A percentile compares a stretch with the other conserved stretches of the same genome.
phyloP scores from a whole-genome alignment of 164 flowering plant genomes.

The Umbilicus rupestris region DNA sequence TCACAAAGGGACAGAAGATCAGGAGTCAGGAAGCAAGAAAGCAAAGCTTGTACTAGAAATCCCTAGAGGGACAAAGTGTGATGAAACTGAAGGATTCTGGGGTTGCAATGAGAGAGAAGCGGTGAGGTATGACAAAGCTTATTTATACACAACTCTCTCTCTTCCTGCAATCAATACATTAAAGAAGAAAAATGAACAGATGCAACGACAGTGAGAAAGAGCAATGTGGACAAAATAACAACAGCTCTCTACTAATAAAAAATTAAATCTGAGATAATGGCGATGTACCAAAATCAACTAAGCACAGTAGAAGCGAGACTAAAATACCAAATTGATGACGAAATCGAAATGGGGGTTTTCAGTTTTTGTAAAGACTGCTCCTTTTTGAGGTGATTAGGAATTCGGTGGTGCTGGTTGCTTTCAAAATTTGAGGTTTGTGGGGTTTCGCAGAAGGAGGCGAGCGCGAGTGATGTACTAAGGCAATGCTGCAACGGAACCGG shows the following conservation, averaged over 20 bases:
- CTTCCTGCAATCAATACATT: neutral
- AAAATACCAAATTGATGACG: constrained; percentile 5
- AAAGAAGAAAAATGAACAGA: neutral
- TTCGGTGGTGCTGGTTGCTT: neutral
- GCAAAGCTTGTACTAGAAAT: neutral
- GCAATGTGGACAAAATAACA: neutral
- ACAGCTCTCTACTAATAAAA: neutral
- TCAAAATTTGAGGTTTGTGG: neutral
- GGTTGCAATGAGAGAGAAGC: constrained; percentile 1
- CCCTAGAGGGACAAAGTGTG: neutral
- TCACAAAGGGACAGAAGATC: constrained; percentile 1
- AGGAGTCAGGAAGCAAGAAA: neutral
- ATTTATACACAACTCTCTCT: neutral
- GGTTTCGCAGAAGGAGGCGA: neutral
- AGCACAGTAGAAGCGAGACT: neutral
- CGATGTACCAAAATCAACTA: constrained; percentile 3
- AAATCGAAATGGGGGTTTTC: neutral
- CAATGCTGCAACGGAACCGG: neutral
- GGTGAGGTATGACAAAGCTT: constrained; percentile 6
- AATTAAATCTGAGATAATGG: constrained; percentile 1
- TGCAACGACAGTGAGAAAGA: neutral
- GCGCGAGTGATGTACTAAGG: neutral
- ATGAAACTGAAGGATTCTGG: neutral
- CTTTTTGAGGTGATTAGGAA: neutral
- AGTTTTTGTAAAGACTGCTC: neutral